Base-by-base conservation (phyloP, 2,329 filamentous ascomycete genomes). In the Dactylonectria estremocensis region DNA sequence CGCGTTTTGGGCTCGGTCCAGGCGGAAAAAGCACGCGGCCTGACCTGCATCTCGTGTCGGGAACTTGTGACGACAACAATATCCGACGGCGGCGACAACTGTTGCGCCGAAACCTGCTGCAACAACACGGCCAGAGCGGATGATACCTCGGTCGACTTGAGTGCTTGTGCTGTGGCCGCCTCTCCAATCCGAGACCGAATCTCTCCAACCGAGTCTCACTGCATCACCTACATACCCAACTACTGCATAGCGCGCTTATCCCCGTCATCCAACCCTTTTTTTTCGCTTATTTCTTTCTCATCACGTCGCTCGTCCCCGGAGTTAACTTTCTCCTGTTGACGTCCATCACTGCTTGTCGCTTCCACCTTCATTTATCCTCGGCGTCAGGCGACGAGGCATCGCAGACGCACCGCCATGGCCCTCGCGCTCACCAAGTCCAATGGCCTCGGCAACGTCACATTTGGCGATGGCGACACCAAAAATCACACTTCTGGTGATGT, bases 391-490 rank as follows among this genome's bases (percentile, higher is more conserved):
- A 43, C 4, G 14, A 18, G 8, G 7, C 28, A 46, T 37, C 8
- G 14, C 16, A 13, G 8, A 35, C 24, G 13, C 24, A n/a, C 5
- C 58, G 35, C 55, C 16, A 78, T 78, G 77, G 73, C 73, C 4
- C 75, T 78, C 64, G 72, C 66, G 49, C 77, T 76, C 60, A 73
- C 72, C 46, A 76, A 72, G 33, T 79, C 78, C 2, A 70, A 67
- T 31, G 75, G 74, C 13, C 62, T 71, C 8, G 77, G 78, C 40
- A 76, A 78, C 31, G 54, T 79, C 37, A 65, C 69, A 16, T 66
- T 78, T 31, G 69, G 75, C 24, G 69, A 75, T 55, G 66, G 54
- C 20, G 63, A 70, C 8, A 64, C 64, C 28, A 62, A 72, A 13
- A 67, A 69, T 28, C 66, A 70, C 22, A 72, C 73, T 2, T 71